phyloP scores from a whole-genome alignment of 768 basidiomycete genomes.

The Lactarius deliciosus region DNA sequence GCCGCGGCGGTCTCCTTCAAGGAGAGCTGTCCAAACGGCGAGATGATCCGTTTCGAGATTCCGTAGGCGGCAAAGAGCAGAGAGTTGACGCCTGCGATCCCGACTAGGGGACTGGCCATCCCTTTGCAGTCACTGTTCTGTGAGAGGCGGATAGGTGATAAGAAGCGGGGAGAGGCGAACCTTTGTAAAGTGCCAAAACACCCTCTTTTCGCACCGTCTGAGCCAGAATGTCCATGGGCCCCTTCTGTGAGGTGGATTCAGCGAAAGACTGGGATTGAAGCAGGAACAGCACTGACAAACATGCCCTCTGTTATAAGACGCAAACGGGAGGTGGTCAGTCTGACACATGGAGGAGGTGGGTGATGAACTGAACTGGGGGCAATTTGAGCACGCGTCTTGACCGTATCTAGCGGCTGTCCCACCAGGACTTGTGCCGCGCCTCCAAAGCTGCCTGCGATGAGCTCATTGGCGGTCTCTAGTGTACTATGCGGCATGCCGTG shows the following conservation, averaged over 20 bases:
- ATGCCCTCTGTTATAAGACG: constrained; percentile 58
- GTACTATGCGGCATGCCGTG: constrained; percentile 18
- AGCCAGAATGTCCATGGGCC: constrained; percentile 85
- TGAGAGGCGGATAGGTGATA: not conserved
- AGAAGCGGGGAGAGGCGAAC: constrained; percentile 40
- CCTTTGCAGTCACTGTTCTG: constrained; percentile 44
- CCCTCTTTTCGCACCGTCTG: constrained; percentile 88
- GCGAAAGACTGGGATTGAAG: not conserved
- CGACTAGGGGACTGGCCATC: constrained; percentile 87
- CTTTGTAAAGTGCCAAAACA: constrained; percentile 92
- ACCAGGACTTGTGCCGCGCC: constrained; percentile 95
- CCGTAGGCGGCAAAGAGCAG: constrained; percentile 91
- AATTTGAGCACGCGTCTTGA: constrained; percentile 87
- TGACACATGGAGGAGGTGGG: constrained; percentile 11
- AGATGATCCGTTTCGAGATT: constrained; percentile 76
- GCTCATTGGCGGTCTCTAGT: constrained; percentile 69
- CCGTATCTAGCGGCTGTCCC: constrained; percentile 88
- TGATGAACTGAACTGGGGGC: constrained; percentile 62
- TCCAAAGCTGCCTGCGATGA: constrained; percentile 84
- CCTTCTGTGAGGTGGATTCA: constrained; percentile 55
- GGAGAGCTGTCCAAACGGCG: constrained; percentile 84
- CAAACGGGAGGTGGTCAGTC: constrained; percentile 11
- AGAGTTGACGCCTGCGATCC: constrained; percentile 95
- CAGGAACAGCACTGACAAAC: constrained; percentile 64
- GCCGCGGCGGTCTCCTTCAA: constrained; percentile 79